Percentiles rank a stretch among this genome's conserved stretches.
phyloP scores from a whole-genome alignment of 1,284 basidiomycete genomes.

The Ustilago tritici region DNA sequence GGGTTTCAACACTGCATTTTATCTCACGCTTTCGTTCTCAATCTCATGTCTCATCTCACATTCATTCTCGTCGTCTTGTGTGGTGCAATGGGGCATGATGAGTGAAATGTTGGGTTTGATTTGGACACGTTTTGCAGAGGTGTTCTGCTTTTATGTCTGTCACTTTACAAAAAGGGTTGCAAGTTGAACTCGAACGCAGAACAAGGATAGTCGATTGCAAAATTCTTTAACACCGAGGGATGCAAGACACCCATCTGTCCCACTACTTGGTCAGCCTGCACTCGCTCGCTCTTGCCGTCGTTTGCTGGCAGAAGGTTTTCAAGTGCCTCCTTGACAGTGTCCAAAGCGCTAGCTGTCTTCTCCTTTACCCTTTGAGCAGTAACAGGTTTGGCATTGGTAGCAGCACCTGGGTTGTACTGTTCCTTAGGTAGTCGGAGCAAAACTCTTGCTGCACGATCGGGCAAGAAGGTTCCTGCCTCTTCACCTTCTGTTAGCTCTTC shows the following conservation, averaged over 20 bases:
- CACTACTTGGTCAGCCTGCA: conserved; percentile 23
- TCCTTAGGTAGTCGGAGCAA: conserved; percentile 76
- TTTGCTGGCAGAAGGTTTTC: conserved; percentile 24
- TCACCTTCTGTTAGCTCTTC: conserved; percentile 63
- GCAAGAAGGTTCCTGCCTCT: conserved; percentile 89
- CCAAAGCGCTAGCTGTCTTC: conserved; percentile 16
- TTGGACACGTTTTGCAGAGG: neutral
- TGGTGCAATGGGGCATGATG: neutral
- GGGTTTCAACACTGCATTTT: conserved; percentile 25
- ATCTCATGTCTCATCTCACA: neutral
- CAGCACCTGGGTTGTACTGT: conserved; percentile 29
- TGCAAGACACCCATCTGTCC: conserved; percentile 63
- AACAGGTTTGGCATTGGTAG: conserved; percentile 12
- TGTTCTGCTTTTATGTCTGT: neutral
- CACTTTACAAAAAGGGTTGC: conserved; percentile 85
- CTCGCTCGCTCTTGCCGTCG: neutral
- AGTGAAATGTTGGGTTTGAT: neutral
- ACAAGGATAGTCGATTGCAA: conserved; percentile 84
- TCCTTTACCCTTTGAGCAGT: neutral
- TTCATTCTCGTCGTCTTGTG: neutral
- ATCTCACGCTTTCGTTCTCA: neutral
- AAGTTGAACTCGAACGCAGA: conserved; percentile 93
- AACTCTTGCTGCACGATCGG: conserved; percentile 90
- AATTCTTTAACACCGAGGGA: conserved; percentile 62
- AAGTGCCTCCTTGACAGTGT: conserved; percentile 33